These are phyloP conservation scores for Leishmania gerbilli DNA, from an alignment of 208 protist species.

Conservation along the genomic window DNA sequence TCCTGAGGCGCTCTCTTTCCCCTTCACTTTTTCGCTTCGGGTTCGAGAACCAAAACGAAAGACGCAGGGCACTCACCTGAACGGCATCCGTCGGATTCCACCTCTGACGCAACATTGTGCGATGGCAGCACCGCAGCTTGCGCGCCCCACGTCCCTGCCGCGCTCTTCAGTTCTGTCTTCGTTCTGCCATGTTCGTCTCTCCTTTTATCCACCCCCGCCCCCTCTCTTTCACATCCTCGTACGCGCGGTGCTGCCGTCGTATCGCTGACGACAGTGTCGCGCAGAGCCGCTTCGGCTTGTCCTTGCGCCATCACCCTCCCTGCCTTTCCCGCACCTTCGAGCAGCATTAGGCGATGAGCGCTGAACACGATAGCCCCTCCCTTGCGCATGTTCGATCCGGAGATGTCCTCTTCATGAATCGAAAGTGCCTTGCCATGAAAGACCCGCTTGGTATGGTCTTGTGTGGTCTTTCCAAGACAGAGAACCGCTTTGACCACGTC, in stretches of 20 bases:
- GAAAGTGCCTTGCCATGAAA: conserved; percentile 74
- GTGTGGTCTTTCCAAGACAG: conserved; percentile 77
- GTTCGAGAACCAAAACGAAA: background rate
- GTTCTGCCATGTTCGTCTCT: background rate
- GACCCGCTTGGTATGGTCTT: conserved; percentile 60
- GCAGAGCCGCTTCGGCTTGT: background rate
- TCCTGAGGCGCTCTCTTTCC: background rate
- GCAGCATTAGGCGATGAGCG: background rate
- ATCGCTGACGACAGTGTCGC: background rate
- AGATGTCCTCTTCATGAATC: conserved; percentile 87
- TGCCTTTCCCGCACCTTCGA: background rate
- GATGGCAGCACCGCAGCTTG: background rate
- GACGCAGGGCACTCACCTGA: background rate
- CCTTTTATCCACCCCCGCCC: background rate
- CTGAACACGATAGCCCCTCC: background rate
- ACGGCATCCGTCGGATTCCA: background rate
- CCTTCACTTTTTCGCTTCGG: background rate
- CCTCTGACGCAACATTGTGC: background rate
- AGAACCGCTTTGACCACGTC: conserved; percentile 83
- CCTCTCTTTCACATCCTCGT: background rate
- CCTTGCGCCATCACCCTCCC: background rate
- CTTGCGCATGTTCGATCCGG: conserved; percentile 41
- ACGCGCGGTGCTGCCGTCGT: background rate
- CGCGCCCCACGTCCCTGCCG: background rate
- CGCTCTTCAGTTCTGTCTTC: background rate